Conservation (phyloP, 1,284 basidiomycete genomes). For the Cutaneotrichosporon cavernicola region DNA sequence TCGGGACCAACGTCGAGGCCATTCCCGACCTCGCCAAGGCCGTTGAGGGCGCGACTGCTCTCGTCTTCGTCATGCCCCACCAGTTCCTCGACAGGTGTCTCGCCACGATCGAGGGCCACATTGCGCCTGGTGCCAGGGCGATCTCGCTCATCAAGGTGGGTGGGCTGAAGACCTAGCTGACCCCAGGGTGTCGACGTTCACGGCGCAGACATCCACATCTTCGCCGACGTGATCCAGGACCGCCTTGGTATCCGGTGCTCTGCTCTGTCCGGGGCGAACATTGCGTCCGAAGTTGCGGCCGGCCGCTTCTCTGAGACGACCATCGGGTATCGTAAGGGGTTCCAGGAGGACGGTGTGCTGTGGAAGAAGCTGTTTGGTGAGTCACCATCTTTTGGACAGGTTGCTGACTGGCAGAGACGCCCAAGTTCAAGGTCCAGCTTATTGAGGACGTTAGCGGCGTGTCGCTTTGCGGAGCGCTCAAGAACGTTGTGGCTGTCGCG, state of each 20-base stretch:
- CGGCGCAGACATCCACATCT: slow-evolving; percentile 59
- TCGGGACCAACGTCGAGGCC: slow-evolving; percentile 58
- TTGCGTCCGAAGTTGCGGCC: slow-evolving; percentile 59
- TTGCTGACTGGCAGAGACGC: slow-evolving; percentile 45
- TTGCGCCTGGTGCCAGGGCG: slow-evolving; percentile 52
- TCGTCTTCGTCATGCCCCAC: slow-evolving; percentile 62
- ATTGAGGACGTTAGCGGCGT: slow-evolving; percentile 59
- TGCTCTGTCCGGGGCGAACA: slow-evolving; percentile 62
- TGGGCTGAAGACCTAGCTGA: not conserved
- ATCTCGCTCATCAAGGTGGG: slow-evolving; percentile 56
- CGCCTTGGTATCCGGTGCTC: slow-evolving; percentile 59
- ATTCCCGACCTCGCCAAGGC: slow-evolving; percentile 57
- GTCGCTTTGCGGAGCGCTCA: slow-evolving; percentile 60
- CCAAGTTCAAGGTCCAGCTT: slow-evolving; percentile 58
- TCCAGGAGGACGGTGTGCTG: slow-evolving; percentile 51
- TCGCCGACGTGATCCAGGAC: slow-evolving; percentile 60
- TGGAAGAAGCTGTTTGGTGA: slow-evolving; percentile 56
- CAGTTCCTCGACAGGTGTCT: slow-evolving; percentile 54
- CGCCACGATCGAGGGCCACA: slow-evolving; percentile 53
- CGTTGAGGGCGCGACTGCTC: slow-evolving; percentile 57
- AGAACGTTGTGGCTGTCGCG: slow-evolving; percentile 61
- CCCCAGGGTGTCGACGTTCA: slow-evolving; percentile 56
- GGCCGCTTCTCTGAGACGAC: slow-evolving; percentile 61
- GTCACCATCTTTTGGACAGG: not conserved
- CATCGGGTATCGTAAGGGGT: slow-evolving; percentile 56